A percentile compares a stretch with the other conserved stretches of the same genome.
phyloP scores from a whole-genome alignment of 2,329 filamentous ascomycete species.

The Curvularia eragrostidis region DNA sequence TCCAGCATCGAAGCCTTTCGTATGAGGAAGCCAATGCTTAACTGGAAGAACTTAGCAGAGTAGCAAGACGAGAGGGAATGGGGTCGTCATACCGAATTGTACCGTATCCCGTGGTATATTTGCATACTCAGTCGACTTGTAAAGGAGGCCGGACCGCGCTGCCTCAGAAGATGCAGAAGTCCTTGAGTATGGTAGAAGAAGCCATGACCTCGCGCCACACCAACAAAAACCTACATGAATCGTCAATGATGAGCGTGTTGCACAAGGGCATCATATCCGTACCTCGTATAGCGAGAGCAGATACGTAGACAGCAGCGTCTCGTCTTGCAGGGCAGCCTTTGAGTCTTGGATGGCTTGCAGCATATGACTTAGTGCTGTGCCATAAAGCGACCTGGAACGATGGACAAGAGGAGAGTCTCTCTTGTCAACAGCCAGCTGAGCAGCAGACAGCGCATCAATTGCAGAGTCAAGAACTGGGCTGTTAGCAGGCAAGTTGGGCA shows the following conservation, averaged over 20 bases:
- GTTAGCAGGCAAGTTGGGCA: slow-evolving; percentile 41
- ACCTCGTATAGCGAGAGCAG: slow-evolving; percentile 47
- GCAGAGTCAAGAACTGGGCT: slow-evolving; percentile 42
- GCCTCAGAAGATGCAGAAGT: slow-evolving; percentile 39
- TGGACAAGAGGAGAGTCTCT: slow-evolving; percentile 41
- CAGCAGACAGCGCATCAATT: slow-evolving; percentile 44
- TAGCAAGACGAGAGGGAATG: background rate
- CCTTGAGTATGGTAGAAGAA: slow-evolving; percentile 50
- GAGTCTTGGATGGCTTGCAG: slow-evolving; percentile 39
- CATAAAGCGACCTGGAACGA: slow-evolving; percentile 45
- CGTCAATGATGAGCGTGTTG: background rate
- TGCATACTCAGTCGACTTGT: slow-evolving; percentile 39
- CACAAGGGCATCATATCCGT: background rate
- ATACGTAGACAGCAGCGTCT: slow-evolving; percentile 46
- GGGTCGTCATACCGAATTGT: slow-evolving; percentile 38
- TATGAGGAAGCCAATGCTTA: slow-evolving; percentile 45
- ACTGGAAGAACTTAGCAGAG: slow-evolving; percentile 26
- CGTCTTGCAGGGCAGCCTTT: slow-evolving; percentile 38
- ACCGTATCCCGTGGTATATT: slow-evolving; percentile 46
- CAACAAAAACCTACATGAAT: slow-evolving; percentile 42
- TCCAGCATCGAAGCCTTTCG: slow-evolving; percentile 47
- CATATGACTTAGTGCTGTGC: slow-evolving; percentile 44
- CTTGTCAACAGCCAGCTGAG: slow-evolving; percentile 44
- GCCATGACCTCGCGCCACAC: slow-evolving; percentile 42
- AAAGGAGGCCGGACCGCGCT: slow-evolving; percentile 44